Base-by-base conservation (phyloP, 2,329 filamentous ascomycete species). In the Penicillium sclerotigenum region DNA sequence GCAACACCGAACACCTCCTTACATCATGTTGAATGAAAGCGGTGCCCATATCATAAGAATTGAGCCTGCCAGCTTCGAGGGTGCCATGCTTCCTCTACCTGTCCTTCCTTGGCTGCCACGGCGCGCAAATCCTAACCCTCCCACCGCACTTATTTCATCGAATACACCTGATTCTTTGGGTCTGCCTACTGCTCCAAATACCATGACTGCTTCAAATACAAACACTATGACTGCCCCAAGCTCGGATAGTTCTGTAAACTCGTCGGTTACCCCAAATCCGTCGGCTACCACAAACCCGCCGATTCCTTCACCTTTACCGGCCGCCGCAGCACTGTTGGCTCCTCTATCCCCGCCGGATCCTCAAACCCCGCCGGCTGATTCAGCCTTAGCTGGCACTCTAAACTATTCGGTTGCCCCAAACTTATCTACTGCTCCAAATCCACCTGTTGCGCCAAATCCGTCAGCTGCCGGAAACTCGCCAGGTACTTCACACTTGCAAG, bases 1-100 rank as follows among this genome's bases (percentile, higher is more conserved):
- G 6, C 40, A n/a, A 5, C 34, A 34, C n/a, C 82, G 55, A 81
- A 89, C 60, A 87, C 53, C 53, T 46, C 53, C 53, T 13, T 46
- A 42, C 40, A 38, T 46, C 4, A 16, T 51, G 1, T 10, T 88
- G 0, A 34, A 33, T 10, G 26, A 55, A 0, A 34, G 33, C 4
- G 52, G 43, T n/a, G 29, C 40, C 10, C 34, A 37, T 29, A 24
- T 58, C 9, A 4, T 47, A 9, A 20, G 7, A n/a, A 24, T 59
- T 13, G 36, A 38, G 2, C 49, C 40, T 26, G 46, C 49, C 7
- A n/a, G 29, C 14, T 56, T 59, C 13, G 16, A 31, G 14, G 58
- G 58, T 37, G 8, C 1, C 2, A 37, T 60, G 46, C 18, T 11
- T 37, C 52, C 56, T 16, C 29, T 60, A 3, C 28, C 46, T 0